Evolutionary conservation across 768 basidiomycete genomes (phyloP).

Genomic region (Phanerodontia chrysosporium): DNA sequence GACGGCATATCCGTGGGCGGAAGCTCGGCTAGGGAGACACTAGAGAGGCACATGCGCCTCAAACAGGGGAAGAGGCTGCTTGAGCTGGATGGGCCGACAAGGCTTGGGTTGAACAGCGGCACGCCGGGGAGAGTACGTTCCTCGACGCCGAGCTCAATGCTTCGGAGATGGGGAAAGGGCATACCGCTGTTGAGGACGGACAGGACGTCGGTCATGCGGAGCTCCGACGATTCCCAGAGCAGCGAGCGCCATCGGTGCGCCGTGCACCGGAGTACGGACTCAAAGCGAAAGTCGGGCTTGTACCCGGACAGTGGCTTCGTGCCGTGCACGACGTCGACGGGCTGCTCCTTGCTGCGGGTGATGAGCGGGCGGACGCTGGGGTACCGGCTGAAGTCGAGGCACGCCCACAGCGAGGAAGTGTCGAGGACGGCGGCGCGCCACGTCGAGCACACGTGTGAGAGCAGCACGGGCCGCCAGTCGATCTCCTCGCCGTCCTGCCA

Average conservation of each 20-base stretch:
- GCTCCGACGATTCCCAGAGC: slow-evolving; percentile 9
- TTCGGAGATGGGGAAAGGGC: slow-evolving; percentile 3
- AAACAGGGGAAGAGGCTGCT: slow-evolving; percentile 5
- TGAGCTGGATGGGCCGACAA: not conserved
- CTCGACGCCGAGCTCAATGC: slow-evolving; percentile 5
- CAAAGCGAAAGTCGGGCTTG: not conserved
- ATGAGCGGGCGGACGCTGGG: slow-evolving; percentile 5
- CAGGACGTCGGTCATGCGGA: slow-evolving; percentile 3
- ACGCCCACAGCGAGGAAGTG: slow-evolving; percentile 43
- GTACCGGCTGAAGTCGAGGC: slow-evolving; percentile 25
- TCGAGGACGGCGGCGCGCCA: slow-evolving; percentile 51
- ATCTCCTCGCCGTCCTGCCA: slow-evolving; percentile 3
- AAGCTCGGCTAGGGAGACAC: slow-evolving; percentile 6
- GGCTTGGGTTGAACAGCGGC: not conserved
- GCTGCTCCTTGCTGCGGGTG: not conserved
- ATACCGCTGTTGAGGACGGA: slow-evolving; percentile 4
- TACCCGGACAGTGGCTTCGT: not conserved
- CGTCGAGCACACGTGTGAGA: slow-evolving; percentile 54
- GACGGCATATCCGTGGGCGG: slow-evolving; percentile 1
- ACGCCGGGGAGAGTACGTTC: not conserved
- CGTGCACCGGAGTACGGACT: not conserved
- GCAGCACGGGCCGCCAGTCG: slow-evolving; percentile 36
- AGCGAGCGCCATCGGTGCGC: slow-evolving; percentile 6
- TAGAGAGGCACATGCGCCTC: slow-evolving; percentile 7
- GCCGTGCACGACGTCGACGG: slow-evolving; percentile 1